Evolutionary conservation across 306 rosid species (phyloP).

Genomic region (Oemleria cerasiformis): DNA sequence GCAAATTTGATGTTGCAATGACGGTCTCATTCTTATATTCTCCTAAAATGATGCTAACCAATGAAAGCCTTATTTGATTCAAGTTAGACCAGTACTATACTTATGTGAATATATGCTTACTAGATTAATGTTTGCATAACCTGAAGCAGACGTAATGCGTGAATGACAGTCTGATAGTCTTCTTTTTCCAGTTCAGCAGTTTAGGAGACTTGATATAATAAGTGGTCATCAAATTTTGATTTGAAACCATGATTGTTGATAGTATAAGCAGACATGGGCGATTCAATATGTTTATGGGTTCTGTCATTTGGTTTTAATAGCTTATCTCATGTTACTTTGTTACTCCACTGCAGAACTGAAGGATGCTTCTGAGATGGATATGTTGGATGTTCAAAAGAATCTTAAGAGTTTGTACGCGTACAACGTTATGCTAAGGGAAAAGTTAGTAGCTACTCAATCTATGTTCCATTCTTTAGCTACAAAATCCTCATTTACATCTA

Average conservation of each 20-base stretch:
- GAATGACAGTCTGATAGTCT: background rate
- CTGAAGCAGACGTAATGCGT: background rate
- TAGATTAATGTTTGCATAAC: background rate
- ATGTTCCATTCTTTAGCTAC: constrained; percentile 51
- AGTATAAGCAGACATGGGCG: background rate
- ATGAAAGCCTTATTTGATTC: background rate
- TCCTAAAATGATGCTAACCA: background rate
- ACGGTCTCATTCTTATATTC: background rate
- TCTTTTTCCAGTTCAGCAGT: background rate
- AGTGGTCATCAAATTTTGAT: background rate
- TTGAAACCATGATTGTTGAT: background rate
- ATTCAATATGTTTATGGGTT: background rate
- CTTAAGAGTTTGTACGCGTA: constrained; percentile 68
- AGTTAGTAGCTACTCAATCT: constrained; percentile 55
- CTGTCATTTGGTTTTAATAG: background rate
- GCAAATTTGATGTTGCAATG: background rate
- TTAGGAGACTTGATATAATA: background rate
- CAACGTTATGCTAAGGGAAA: constrained; percentile 77
- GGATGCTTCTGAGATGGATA: constrained; percentile 57
- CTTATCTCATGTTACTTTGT: constrained; percentile 5
- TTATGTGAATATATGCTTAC: background rate
- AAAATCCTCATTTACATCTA: constrained; percentile 34
- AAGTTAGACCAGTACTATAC: background rate
- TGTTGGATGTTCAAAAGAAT: constrained; percentile 68
- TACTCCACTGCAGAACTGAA: constrained; percentile 51